These are phyloP conservation scores for Ogataea methylovora DNA, from an alignment of 805 yeast species.

Conservation along the genomic window DNA sequence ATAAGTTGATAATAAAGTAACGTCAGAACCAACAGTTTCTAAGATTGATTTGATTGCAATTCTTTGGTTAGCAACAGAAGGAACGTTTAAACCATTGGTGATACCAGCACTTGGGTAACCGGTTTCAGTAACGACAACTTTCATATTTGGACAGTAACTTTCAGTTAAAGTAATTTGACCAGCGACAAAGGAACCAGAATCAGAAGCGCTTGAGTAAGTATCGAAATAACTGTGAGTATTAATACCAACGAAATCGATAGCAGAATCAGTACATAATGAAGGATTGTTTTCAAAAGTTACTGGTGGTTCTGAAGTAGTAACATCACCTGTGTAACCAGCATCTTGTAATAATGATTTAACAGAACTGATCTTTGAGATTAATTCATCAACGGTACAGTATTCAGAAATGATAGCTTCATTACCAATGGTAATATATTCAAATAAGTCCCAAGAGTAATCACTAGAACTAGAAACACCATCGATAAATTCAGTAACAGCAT, in stretches of 20 bases:
- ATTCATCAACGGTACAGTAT: slow-evolving; percentile 52
- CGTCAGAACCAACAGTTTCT: slow-evolving; percentile 46
- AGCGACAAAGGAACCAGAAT: slow-evolving; percentile 64
- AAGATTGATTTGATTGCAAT: slow-evolving; percentile 62
- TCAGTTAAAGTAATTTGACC: slow-evolving; percentile 53
- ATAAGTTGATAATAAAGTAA: slow-evolving; percentile 71
- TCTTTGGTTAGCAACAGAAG: slow-evolving; percentile 61
- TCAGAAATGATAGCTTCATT: slow-evolving; percentile 77
- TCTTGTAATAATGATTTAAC: slow-evolving; percentile 50
- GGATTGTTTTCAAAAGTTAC: slow-evolving; percentile 58
- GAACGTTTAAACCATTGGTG: slow-evolving; percentile 67
- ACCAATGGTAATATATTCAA: slow-evolving; percentile 75
- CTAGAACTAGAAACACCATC: slow-evolving; percentile 29
- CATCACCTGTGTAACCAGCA: slow-evolving; percentile 71
- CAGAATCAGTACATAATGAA: slow-evolving; percentile 58
- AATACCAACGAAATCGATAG: slow-evolving; percentile 75
- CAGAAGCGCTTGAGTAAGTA: slow-evolving; percentile 46
- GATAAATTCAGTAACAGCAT: slow-evolving; percentile 46
- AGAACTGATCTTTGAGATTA: slow-evolving; percentile 53
- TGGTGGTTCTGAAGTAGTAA: slow-evolving; percentile 92
- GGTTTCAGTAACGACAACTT: slow-evolving; percentile 70
- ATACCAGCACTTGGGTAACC: slow-evolving; percentile 81
- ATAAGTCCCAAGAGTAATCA: slow-evolving; percentile 61
- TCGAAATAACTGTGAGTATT: slow-evolving; percentile 87
- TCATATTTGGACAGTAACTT: slow-evolving; percentile 46